A percentile compares a stretch with the other conserved stretches of the same genome.
Conservation (phyloP, 179 eudicot genomes). For the Spinacia oleracea region DNA sequence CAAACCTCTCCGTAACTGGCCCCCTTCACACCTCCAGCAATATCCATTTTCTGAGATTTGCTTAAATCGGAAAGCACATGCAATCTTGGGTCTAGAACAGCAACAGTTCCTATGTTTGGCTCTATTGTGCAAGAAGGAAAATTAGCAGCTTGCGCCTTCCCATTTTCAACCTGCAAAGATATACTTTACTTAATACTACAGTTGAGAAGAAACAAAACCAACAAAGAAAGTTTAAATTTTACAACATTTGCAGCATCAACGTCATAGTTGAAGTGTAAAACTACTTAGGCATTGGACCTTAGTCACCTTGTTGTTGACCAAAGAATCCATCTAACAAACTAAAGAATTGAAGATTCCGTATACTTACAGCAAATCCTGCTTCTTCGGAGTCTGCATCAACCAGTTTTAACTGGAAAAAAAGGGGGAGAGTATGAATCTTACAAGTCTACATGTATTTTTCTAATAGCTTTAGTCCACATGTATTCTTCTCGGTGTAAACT, state of each 20-base stretch:
- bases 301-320: background rate
- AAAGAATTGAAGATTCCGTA: background rate
- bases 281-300: background rate
- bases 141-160: constrained; percentile 99
- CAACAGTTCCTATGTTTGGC: constrained; percentile 93
- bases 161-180: constrained; percentile 81
- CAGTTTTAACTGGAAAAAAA: constrained; percentile 55
- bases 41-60: constrained; percentile 88
- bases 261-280: background rate
- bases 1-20: constrained; percentile 98
- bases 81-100: constrained; percentile 94
- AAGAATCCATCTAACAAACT: background rate
- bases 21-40: constrained; percentile 98
- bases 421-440: background rate
- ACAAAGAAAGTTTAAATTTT: background rate
- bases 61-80: constrained; percentile 80
- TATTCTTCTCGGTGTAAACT: background rate
- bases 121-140: constrained; percentile 97
- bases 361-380: constrained; percentile 36
- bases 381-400: constrained; percentile 48
- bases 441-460: background rate
- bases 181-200: background rate
- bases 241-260: background rate
- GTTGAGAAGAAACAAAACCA: background rate
- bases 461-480: background rate